Percentiles rank a stretch among this genome's conserved stretches.
phyloP scores from a whole-genome alignment of 2,329 filamentous ascomycete genomes.

The Penicillium sp. region DNA sequence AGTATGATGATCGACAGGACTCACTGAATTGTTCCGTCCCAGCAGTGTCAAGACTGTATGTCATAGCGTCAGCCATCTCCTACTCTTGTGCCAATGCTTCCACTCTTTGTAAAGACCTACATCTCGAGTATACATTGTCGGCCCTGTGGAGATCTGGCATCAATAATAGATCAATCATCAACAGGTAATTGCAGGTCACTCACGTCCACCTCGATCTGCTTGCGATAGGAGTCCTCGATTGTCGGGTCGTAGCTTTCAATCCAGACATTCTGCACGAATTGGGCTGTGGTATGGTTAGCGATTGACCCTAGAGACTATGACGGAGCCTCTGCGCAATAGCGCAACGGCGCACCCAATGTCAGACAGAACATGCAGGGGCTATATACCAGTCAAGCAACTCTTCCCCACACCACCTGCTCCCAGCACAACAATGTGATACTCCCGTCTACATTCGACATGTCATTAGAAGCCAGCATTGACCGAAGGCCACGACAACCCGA shows the following conservation, averaged over 20 bases:
- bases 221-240: conserved; percentile 85
- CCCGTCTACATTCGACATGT: conserved; percentile 55
- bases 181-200: conserved; percentile 42
- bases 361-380: background rate
- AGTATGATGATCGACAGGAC: conserved; percentile 35
- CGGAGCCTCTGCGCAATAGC: background rate
- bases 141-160: conserved; percentile 57
- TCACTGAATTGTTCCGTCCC: conserved; percentile 91
- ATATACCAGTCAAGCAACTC: conserved; percentile 81
- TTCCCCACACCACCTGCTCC: conserved; percentile 88
- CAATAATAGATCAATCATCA: background rate
- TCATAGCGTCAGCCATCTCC: background rate
- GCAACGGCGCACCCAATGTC: background rate
- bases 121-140: conserved; percentile 89
- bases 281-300: conserved; percentile 57
- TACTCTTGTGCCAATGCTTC: background rate
- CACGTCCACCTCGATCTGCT: conserved; percentile 88
- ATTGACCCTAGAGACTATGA: background rate
- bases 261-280: conserved; percentile 94
- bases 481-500: background rate
- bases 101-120: conserved; percentile 50
- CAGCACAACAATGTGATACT: conserved; percentile 81
- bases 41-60: conserved; percentile 74
- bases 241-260: conserved; percentile 89
- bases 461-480: background rate